These are phyloP conservation scores for Penicillium sp. DNA, from an alignment of 2,329 filamentous ascomycete species.

Conservation along the genomic window DNA sequence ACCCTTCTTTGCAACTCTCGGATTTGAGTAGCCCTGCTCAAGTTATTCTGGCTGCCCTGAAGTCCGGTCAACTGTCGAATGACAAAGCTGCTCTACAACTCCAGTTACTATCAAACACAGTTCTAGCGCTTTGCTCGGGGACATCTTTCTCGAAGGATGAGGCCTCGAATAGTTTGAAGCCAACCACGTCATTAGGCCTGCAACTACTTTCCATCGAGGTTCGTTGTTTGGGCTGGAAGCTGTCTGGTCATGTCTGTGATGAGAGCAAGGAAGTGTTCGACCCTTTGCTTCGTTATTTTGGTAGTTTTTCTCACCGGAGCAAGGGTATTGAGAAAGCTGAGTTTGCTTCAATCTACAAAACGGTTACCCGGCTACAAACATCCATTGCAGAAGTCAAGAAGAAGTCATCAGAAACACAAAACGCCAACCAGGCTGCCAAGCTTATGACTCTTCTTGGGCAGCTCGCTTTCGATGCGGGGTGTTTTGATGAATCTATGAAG, in stretches of 20 bases:
- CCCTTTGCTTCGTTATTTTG: conserved; percentile 44
- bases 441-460: conserved; percentile 40
- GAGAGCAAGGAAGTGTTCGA: conserved; percentile 45
- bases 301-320: conserved; percentile 36
- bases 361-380: conserved; percentile 38
- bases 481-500: conserved; percentile 41
- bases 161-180: conserved; percentile 25
- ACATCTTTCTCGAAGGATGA: conserved; percentile 16
- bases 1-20: conserved; percentile 33
- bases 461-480: conserved; percentile 43
- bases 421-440: conserved; percentile 32
- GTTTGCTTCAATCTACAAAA: conserved; percentile 39
- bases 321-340: conserved; percentile 37
- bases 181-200: conserved; percentile 36
- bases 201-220: conserved; percentile 46
- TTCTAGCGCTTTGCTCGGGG: conserved; percentile 37
- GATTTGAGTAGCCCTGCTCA: conserved; percentile 41
- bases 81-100: conserved; percentile 47
- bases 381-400: conserved; percentile 31
- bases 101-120: conserved; percentile 44
- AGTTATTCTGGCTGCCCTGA: conserved; percentile 40
- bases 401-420: conserved; percentile 22
- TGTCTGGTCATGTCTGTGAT: conserved; percentile 44
- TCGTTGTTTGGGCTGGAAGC: conserved; percentile 44
- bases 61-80: conserved; percentile 35